Percentiles rank a stretch among this genome's conserved stretches.
These are phyloP conservation scores for Musa itinerans DNA, from an alignment of 176 grass and related monocot genomes.

Conservation along the genomic window DNA sequence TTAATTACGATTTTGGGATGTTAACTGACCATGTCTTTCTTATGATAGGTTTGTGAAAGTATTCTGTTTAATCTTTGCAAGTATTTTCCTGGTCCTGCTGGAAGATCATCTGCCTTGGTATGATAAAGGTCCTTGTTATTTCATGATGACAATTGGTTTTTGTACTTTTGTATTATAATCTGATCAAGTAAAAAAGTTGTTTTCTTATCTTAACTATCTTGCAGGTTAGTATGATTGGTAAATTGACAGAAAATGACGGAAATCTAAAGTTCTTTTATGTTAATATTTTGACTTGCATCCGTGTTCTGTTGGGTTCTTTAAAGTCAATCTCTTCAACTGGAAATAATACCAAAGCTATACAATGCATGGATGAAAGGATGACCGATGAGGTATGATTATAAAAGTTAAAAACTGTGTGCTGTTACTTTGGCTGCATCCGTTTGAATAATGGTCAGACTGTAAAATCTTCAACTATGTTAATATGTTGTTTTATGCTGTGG, in stretches of 20 bases:
- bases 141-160: background rate
- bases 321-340: constrained; percentile 23
- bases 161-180: constrained; percentile 9
- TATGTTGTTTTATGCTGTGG: too few relatives aligned
- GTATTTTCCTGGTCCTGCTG: constrained; percentile 39
- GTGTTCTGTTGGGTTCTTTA: constrained; percentile 47
- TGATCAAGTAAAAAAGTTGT: background rate
- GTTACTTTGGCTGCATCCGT: background rate
- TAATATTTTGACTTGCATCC: constrained; percentile 40
- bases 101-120: constrained; percentile 64
- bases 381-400: constrained; percentile 11
- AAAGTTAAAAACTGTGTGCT: background rate
- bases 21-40: constrained; percentile 10
- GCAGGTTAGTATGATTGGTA: constrained; percentile 48
- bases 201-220: background rate
- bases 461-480: too few relatives aligned
- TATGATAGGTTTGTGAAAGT: constrained; percentile 41
- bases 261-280: constrained; percentile 34
- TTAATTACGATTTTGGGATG: background rate
- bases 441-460: too few relatives aligned
- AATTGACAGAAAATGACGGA: constrained; percentile 38
- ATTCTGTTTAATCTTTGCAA: constrained; percentile 79
- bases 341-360: background rate
- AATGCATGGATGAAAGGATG: constrained; percentile 26
- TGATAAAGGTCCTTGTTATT: constrained; percentile 14